Percentiles rank a stretch among this genome's conserved stretches.
Conservation (phyloP, 345 rosid species). For the Brassica rapa region DNA sequence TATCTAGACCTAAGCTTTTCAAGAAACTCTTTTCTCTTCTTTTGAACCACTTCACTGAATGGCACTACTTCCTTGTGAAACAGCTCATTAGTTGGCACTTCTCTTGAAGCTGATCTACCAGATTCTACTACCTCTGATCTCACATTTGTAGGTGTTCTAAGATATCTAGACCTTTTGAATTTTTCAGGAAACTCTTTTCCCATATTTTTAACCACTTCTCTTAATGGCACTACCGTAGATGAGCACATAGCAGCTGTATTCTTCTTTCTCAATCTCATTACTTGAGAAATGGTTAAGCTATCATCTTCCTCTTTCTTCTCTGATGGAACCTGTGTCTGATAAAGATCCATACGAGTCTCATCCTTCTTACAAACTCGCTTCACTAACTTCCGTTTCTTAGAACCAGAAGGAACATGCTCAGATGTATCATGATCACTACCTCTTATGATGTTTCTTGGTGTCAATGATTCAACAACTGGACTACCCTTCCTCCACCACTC, state of each 20-base stretch:
- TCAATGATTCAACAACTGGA: not conserved
- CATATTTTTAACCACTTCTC: not conserved
- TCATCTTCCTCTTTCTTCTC: not conserved
- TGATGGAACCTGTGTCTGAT: not conserved
- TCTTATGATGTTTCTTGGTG: conserved; percentile 6
- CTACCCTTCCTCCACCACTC: conserved; percentile 51
- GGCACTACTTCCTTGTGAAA: not conserved
- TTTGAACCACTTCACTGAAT: not conserved
- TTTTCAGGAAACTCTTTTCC: not conserved
- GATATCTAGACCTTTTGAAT: not conserved
- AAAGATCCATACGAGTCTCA: not conserved
- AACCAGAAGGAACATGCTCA: conserved; percentile 3
- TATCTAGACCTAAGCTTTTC: not conserved
- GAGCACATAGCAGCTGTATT: not conserved
- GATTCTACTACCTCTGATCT: not conserved
- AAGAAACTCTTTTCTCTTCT: not conserved
- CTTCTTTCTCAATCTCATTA: not conserved
- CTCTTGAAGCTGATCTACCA: conserved; percentile 17
- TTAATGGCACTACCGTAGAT: not conserved
- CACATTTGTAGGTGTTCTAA: not conserved
- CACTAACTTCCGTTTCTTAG: not conserved
- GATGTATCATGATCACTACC: not conserved
- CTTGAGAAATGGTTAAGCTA: not conserved
- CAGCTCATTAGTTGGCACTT: conserved; percentile 1
- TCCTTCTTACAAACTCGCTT: not conserved